Evolutionary conservation across 192 early-diverging fungal genomes (phyloP).

Genomic region (Coemansia sp.): DNA sequence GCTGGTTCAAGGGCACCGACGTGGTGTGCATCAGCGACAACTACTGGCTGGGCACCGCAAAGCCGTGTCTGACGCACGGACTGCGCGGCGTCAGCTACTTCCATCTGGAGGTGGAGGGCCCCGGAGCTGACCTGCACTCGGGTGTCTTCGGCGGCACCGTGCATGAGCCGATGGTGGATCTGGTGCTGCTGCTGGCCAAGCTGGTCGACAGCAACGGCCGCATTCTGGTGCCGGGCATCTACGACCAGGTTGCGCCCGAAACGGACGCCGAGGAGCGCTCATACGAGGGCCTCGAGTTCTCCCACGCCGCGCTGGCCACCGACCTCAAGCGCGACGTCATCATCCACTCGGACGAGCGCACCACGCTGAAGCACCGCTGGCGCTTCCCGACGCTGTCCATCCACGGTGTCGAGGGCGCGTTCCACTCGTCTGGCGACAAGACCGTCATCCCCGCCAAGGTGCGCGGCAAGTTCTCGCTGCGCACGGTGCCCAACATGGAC

Average conservation of each 20-base stretch:
- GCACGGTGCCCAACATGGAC: conserved; percentile 93
- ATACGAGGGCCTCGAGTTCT: conserved; percentile 85
- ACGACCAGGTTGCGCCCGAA: conserved; percentile 86
- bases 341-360: conserved; percentile 74
- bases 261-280: conserved; percentile 79
- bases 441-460: conserved; percentile 97
- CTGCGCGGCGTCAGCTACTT: conserved; percentile 78
- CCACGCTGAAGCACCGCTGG: conserved; percentile 91
- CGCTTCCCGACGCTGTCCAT: conserved; percentile 93
- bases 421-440: conserved; percentile 91
- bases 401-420: conserved; percentile 98
- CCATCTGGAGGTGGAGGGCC: conserved; percentile 71
- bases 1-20: conserved; percentile 90
- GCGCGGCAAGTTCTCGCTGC: conserved; percentile 97
- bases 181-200: conserved; percentile 78
- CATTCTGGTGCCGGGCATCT: conserved; percentile 90
- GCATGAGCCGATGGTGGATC: conserved; percentile 98
- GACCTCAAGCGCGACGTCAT: conserved; percentile 80
- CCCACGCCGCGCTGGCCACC: conserved; percentile 50
- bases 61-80: conserved; percentile 98
- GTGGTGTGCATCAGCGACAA: conserved; percentile 98
- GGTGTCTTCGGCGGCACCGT: conserved; percentile 94
- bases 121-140: conserved; percentile 91
- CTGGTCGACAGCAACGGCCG: conserved; percentile 83
- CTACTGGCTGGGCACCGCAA: conserved; percentile 96